Evolutionary conservation across 1,284 basidiomycete species (phyloP).

Genomic region (Papiliotrema laurentii): DNA sequence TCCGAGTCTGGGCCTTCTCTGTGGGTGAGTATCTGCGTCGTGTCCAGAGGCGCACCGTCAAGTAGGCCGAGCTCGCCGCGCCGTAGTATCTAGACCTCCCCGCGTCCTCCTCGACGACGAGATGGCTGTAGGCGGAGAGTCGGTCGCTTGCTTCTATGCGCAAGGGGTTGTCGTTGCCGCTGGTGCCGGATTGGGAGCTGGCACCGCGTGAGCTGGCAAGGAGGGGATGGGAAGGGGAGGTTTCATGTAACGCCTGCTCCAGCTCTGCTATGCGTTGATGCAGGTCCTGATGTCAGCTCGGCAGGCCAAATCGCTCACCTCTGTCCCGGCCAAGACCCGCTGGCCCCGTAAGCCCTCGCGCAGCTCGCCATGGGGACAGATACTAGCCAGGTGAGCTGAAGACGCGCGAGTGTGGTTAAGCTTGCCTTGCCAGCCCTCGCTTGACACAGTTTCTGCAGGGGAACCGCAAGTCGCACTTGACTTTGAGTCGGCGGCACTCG

Average conservation of each 20-base stretch:
- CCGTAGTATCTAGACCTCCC: constrained; percentile 14
- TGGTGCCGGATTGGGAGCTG: no score
- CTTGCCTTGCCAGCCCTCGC: constrained; percentile 8
- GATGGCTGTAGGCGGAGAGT: background rate
- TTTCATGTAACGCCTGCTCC: constrained; percentile 6
- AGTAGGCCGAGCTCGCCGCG: constrained; percentile 13
- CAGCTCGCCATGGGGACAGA: constrained; percentile 12
- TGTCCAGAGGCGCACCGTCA: constrained; percentile 10
- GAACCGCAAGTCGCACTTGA: constrained; percentile 10
- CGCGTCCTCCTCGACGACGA: constrained; percentile 3
- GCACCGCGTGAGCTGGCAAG: background rate
- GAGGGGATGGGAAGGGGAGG: background rate
- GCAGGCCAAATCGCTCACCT: no score
- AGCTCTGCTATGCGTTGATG: constrained; percentile 8
- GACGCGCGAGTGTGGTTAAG: background rate
- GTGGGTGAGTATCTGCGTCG: no score
- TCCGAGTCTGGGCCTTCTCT: no score
- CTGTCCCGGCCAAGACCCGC: constrained; percentile 5
- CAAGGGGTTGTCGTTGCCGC: no score
- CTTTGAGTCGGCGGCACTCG: constrained; percentile 12
- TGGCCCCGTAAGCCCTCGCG: constrained; percentile 4
- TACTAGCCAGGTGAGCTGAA: background rate
- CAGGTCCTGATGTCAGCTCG: constrained; percentile 1
- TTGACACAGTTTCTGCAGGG: constrained; percentile 10
- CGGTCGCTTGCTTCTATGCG: background rate